These are phyloP conservation scores for Lasiodiplodia theobromae DNA, from an alignment of 2,329 filamentous ascomycete genomes.

Conservation along the genomic window DNA sequence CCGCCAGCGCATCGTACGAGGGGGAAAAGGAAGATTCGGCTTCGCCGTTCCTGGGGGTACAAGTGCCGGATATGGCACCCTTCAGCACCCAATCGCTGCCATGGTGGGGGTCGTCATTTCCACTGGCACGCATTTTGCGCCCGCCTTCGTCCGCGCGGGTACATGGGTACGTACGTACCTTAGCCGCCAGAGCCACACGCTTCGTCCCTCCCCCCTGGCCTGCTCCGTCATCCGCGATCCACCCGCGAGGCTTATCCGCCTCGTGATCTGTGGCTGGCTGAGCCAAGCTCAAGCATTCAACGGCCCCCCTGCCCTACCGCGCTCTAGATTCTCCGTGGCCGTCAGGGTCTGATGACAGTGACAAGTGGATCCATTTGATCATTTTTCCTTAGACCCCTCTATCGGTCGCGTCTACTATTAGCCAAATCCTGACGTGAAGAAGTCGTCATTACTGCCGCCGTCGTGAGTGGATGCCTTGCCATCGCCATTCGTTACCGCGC, in stretches of 20 bases:
- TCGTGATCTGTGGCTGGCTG: slow-evolving; percentile 23
- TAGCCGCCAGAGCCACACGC: slow-evolving; percentile 8
- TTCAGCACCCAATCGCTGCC: background rate
- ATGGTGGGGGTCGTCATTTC: background rate
- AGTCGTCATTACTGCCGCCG: slow-evolving; percentile 17
- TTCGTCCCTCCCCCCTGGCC: background rate
- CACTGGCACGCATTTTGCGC: background rate
- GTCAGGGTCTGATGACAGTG: background rate
- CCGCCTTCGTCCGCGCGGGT: background rate
- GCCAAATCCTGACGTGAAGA: slow-evolving; percentile 10
- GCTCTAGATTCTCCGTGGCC: background rate
- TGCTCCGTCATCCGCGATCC: slow-evolving; percentile 11
- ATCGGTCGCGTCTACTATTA: background rate
- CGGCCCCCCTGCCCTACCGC: background rate
- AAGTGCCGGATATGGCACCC: background rate
- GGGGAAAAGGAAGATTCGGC: background rate
- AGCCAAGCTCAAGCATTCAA: slow-evolving; percentile 16
- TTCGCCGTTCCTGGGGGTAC: background rate
- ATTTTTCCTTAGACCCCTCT: slow-evolving; percentile 3
- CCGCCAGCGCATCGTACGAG: background rate
- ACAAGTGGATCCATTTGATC: background rate
- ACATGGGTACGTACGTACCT: background rate
- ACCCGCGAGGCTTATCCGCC: slow-evolving; percentile 2
- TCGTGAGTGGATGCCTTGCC: background rate
- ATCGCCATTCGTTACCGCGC: slow-evolving; percentile 18